A percentile compares a stretch with the other conserved stretches of the same genome.
Evolutionary conservation across 352 stramenopile genomes (phyloP).

Genomic region (Globisporangium irregulare): DNA sequence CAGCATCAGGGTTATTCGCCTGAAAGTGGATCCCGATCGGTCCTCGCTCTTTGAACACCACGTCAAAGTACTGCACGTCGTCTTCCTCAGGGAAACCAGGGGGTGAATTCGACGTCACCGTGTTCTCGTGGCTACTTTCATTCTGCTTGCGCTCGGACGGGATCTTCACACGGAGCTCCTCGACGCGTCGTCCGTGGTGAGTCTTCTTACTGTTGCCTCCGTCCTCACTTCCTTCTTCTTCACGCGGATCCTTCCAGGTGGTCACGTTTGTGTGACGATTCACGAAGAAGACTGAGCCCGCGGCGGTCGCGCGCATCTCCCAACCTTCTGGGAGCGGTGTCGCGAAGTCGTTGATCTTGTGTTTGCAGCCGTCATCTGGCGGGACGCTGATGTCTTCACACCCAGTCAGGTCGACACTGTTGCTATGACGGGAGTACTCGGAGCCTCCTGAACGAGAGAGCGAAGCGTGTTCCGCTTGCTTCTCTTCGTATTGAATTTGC

Average conservation of each 20-base stretch:
- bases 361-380: slow-evolving; percentile 52
- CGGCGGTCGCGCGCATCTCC: slow-evolving; percentile 78
- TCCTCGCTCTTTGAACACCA: slow-evolving; percentile 70
- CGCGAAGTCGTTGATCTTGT: slow-evolving; percentile 74
- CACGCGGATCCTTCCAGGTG: slow-evolving; percentile 71
- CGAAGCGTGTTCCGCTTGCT: slow-evolving; percentile 24
- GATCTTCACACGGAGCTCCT: slow-evolving; percentile 8
- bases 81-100: neutral
- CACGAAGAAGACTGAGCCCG: slow-evolving; percentile 74
- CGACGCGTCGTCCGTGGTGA: neutral
- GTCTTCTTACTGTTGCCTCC: slow-evolving; percentile 1
- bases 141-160: slow-evolving; percentile 10
- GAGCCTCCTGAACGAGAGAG: slow-evolving; percentile 5
- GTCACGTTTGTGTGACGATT: slow-evolving; percentile 70
- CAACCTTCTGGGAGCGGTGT: slow-evolving; percentile 68
- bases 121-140: slow-evolving; percentile 13
- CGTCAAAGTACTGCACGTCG: slow-evolving; percentile 40
- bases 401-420: slow-evolving; percentile 25
- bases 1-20: slow-evolving; percentile 62
- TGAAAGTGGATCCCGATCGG: slow-evolving; percentile 84
- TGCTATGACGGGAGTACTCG: slow-evolving; percentile 2
- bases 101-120: neutral
- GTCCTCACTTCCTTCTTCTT: slow-evolving; percentile 1
- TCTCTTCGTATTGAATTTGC: slow-evolving; percentile 4
- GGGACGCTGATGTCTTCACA: slow-evolving; percentile 42